These are phyloP conservation scores for Populus hybrid DNA, from an alignment of 441 rosid species.

Conservation along the genomic window DNA sequence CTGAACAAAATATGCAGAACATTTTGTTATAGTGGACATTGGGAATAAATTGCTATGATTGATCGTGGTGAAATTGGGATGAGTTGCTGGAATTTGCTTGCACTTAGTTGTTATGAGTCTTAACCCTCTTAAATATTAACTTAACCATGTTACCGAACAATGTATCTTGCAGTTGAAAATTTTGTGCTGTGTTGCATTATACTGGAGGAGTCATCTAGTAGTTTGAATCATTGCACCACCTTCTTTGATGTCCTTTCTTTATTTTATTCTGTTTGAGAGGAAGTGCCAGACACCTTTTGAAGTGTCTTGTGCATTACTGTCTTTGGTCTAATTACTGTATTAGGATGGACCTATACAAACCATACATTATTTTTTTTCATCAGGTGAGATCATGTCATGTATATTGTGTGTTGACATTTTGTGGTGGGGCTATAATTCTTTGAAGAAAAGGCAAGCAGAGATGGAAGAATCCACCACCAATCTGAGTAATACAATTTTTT, in stretches of 20 bases:
- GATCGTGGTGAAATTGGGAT: neutral
- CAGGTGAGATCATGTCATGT: slow-evolving; percentile 4
- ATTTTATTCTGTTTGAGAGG: neutral
- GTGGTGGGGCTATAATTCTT: neutral
- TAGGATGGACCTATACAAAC: neutral
- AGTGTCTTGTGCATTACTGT: neutral
- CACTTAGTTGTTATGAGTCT: neutral
- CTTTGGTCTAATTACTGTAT: neutral
- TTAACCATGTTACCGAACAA: neutral
- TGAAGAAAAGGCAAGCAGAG: neutral
- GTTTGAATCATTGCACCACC: slow-evolving; percentile 1
- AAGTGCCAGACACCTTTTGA: neutral
- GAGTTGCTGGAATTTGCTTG: neutral
- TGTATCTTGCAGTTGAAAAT: neutral
- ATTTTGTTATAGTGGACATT: neutral
- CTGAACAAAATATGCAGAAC: neutral
- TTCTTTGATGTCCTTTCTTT: neutral
- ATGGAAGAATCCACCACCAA: neutral
- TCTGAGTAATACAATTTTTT: neutral
- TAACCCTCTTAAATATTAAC: neutral
- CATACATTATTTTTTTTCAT: neutral
- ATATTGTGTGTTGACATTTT: neutral
- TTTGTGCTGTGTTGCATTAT: neutral
- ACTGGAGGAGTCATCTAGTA: neutral
- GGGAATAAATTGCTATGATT: neutral